phyloP scores from a whole-genome alignment of 2,329 filamentous ascomycete genomes.

The Talaromyces sp. region DNA sequence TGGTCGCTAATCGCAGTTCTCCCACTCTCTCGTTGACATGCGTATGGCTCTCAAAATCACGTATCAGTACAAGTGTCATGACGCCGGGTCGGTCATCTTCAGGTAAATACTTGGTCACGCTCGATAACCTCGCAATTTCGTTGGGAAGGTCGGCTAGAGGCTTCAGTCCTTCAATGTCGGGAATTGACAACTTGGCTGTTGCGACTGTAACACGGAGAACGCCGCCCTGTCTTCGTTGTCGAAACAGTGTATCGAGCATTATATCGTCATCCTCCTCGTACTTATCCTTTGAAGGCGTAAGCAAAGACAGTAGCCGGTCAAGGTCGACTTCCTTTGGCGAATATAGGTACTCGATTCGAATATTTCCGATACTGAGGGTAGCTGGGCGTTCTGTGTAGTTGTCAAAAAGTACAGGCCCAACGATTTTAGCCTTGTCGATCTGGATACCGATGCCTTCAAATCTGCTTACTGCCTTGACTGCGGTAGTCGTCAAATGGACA shows the following conservation, averaged over 20 bases:
- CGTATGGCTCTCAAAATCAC: conserved; percentile 60
- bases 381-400: conserved; percentile 55
- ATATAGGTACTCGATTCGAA: conserved; percentile 70
- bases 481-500: conserved; percentile 71
- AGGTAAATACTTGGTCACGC: conserved; percentile 88
- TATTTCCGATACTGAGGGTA: conserved; percentile 61
- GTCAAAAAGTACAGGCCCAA: conserved; percentile 64
- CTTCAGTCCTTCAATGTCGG: conserved; percentile 63
- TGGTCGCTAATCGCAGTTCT: conserved; percentile 56
- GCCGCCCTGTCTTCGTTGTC: conserved; percentile 81
- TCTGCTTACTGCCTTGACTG: conserved; percentile 76
- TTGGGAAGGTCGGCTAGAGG: conserved; percentile 70
- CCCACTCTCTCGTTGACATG: conserved; percentile 71
- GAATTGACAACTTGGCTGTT: conserved; percentile 61
- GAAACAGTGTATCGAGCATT: conserved; percentile 83
- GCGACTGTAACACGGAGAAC: conserved; percentile 71
- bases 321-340: conserved; percentile 77
- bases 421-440: conserved; percentile 72
- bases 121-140: conserved; percentile 78
- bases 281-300: conserved; percentile 87
- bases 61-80: conserved; percentile 68
- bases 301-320: conserved; percentile 75
- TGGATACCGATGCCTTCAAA: conserved; percentile 69
- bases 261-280: conserved; percentile 91
- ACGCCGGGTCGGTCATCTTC: conserved; percentile 93